Base-by-base conservation (phyloP, 1,284 basidiomycete genomes). In the Tylopilus sp. region DNA sequence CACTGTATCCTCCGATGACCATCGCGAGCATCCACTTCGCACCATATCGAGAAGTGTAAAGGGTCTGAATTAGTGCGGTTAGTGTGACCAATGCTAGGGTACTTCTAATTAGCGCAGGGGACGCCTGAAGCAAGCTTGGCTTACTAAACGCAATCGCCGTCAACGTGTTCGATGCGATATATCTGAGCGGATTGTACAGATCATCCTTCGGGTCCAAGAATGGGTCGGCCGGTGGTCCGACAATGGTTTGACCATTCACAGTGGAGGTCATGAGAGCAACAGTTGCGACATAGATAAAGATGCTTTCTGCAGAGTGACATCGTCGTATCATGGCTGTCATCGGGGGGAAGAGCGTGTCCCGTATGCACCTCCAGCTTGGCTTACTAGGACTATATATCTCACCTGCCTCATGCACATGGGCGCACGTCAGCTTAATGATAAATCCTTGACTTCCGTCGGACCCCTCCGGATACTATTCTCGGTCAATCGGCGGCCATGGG, bases 1-100 rank as follows among this genome's bases (percentile, higher is more conserved):
- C 54, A 77, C 81, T 77, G 62, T 78, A 85, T 29, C 73, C 73
- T 20, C 85, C 84, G 44, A 86, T 78, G n/a, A 80, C 72, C 76
- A 85, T 80, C 20, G 76, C 70, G 24, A 80, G 58, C 81, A 87
- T 84, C 69, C 76, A 86, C 57, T 72, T 76, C 7, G 78, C 77
- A 3, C 80, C 77, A 56, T 74, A 76, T 57, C 69, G 73, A 54
- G 61, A 72, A 52, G 73, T 73, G 60, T 73, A 71, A 47, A 69
- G 72, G 3, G 77, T 72, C 59, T 86, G 77, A 2, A 68, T 54
- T 20, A 83, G 51, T n/a, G 76, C 82, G 9, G 75, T 73, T 1
- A 70, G n/a, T 24, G 82, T 58, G 40, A 84, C 71, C 14, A 64
- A 20, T 3, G 31, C 64, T 66, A 51, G 21, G 11, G 28, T 17